Conservation (phyloP, 805 yeast species). For the Suhomyces sp. region DNA sequence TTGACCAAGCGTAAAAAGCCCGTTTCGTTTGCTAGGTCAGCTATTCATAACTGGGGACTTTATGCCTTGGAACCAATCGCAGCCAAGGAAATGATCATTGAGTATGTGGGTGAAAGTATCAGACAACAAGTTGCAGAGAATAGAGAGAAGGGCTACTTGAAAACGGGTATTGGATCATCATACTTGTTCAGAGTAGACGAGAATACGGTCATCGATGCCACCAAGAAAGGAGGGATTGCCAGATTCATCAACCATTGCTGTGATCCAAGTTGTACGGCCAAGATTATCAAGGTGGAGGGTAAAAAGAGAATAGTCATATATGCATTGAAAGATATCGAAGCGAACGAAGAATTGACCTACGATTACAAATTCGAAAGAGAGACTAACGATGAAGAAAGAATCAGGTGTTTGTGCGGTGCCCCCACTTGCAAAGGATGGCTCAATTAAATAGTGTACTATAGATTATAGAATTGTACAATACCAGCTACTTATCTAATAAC, state of each 20-base stretch:
- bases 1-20: slow-evolving; percentile 88
- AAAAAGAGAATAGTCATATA: slow-evolving; percentile 91
- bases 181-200: slow-evolving; percentile 91
- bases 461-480: not conserved
- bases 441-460: slow-evolving; percentile 42
- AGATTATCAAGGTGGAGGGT: slow-evolving; percentile 92
- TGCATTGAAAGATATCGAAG: slow-evolving; percentile 81
- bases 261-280: slow-evolving; percentile 96
- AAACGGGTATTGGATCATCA: slow-evolving; percentile 93
- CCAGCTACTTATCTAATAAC: too few relatives aligned
- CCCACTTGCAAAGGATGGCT: slow-evolving; percentile 90
- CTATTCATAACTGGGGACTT: slow-evolving; percentile 97
- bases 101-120: slow-evolving; percentile 93
- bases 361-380: slow-evolving; percentile 95
- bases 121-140: slow-evolving; percentile 93
- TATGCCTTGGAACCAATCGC: slow-evolving; percentile 94
- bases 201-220: slow-evolving; percentile 93
- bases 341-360: slow-evolving; percentile 90
- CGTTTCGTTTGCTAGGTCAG: slow-evolving; percentile 94
- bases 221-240: slow-evolving; percentile 96
- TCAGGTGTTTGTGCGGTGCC: slow-evolving; percentile 93
- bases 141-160: slow-evolving; percentile 78
- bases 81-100: slow-evolving; percentile 96
- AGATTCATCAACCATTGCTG: slow-evolving; percentile 97
- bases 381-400: slow-evolving; percentile 80